Conservation (phyloP, 345 rosid genomes). For the Pugionium cornutum region DNA sequence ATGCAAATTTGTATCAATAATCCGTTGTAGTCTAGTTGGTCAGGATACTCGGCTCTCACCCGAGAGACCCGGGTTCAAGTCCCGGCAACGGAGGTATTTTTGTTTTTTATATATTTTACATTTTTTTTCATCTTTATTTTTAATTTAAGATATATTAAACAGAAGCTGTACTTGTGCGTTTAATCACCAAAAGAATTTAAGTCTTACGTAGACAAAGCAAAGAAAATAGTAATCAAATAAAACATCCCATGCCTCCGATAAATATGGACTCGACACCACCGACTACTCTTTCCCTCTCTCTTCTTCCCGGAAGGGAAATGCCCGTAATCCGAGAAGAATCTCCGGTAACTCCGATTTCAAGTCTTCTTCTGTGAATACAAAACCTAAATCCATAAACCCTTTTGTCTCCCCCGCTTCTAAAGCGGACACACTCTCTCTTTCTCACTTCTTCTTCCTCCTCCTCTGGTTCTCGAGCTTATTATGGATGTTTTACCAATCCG, state of each 20-base stretch:
- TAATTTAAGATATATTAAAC: too few relatives aligned
- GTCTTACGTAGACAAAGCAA: neutral
- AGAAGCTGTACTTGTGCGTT: too few relatives aligned
- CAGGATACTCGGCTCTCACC: constrained; percentile 80
- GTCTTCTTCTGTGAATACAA: constrained; percentile 80
- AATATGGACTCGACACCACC: constrained; percentile 61
- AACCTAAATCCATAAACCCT: constrained; percentile 92
- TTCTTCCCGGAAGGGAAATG: constrained; percentile 45
- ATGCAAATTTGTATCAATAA: too few relatives aligned
- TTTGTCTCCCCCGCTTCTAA: constrained; percentile 77
- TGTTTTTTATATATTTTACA: too few relatives aligned
- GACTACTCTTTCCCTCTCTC: constrained; percentile 18
- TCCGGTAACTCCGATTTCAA: constrained; percentile 63
- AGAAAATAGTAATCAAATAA: neutral
- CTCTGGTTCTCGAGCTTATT: neutral
- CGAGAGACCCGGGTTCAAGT: constrained; percentile 52
- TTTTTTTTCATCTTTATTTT: too few relatives aligned
- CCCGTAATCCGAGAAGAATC: constrained; percentile 73
- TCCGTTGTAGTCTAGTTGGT: constrained; percentile 72
- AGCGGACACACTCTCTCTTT: constrained; percentile 62
- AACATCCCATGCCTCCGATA: constrained; percentile 85
- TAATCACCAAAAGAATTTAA: neutral
- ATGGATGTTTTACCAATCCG: constrained; percentile 2
- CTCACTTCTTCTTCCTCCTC: constrained; percentile 37
- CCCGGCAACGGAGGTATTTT: constrained; percentile 19